Percentiles rank a stretch among this genome's conserved stretches.
These are phyloP conservation scores for Aristolochia californica DNA, from an alignment of 164 flowering plant genomes.

Conservation along the genomic window DNA sequence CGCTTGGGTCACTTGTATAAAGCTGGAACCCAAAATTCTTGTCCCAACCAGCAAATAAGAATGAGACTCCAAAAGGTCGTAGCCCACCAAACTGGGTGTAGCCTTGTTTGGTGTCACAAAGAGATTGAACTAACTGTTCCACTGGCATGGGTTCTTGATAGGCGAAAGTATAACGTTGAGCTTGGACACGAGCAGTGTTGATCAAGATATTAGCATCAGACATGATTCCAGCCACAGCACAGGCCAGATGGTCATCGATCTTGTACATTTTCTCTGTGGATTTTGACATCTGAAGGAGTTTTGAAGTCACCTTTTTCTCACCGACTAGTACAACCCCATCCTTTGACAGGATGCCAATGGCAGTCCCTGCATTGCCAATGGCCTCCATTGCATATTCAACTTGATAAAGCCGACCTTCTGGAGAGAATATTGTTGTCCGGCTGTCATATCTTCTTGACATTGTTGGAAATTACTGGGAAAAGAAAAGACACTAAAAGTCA, in stretches of 20 bases:
- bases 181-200: slow-evolving; percentile 16
- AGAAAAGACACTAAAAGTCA: no score
- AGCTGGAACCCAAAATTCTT: slow-evolving; percentile 14
- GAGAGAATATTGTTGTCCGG: slow-evolving; percentile 16
- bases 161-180: slow-evolving; percentile 13
- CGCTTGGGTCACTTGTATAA: slow-evolving; percentile 15
- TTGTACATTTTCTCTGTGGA: slow-evolving; percentile 17
- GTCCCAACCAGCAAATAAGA: slow-evolving; percentile 17
- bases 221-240: slow-evolving; percentile 18
- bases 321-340: slow-evolving; percentile 19
- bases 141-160: slow-evolving; percentile 17
- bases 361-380: slow-evolving; percentile 18
- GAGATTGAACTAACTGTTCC: slow-evolving; percentile 14
- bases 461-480: background rate
- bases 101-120: slow-evolving; percentile 16
- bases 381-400: slow-evolving; percentile 22
- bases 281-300: slow-evolving; percentile 18
- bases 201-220: slow-evolving; percentile 19
- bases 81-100: slow-evolving; percentile 20
- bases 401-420: slow-evolving; percentile 19
- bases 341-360: slow-evolving; percentile 13
- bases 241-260: slow-evolving; percentile 16
- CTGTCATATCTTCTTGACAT: slow-evolving; percentile 20
- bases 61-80: slow-evolving; percentile 18
- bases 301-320: slow-evolving; percentile 20